Evolutionary conservation across 2,329 filamentous ascomycete species (phyloP).

Genomic region (Fusarium begoniae): DNA sequence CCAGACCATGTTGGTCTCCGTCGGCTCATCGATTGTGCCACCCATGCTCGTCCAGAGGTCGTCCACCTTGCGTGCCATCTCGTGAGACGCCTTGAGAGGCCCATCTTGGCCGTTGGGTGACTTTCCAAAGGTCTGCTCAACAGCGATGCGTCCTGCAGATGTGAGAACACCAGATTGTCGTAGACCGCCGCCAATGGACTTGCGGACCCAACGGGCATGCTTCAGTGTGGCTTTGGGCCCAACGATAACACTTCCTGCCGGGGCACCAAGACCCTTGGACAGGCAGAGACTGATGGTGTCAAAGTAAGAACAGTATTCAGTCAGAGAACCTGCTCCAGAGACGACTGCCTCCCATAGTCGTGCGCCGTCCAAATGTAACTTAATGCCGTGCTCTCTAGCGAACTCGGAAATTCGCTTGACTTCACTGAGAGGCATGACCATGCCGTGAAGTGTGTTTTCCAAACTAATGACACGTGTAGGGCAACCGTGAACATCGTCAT

Average conservation of each 20-base stretch:
- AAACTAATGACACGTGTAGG: constrained; percentile 84
- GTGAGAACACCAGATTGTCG: constrained; percentile 78
- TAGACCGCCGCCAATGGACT: constrained; percentile 79
- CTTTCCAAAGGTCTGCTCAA: constrained; percentile 59
- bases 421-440: constrained; percentile 80
- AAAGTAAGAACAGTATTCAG: constrained; percentile 73
- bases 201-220: constrained; percentile 61
- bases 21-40: constrained; percentile 72
- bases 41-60: constrained; percentile 75
- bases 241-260: constrained; percentile 79
- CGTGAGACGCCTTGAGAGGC: constrained; percentile 67
- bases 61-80: constrained; percentile 71
- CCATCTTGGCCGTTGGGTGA: constrained; percentile 58
- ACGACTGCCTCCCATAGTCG: constrained; percentile 84
- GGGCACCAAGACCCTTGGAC: constrained; percentile 83
- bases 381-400: constrained; percentile 70
- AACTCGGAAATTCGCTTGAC: constrained; percentile 74
- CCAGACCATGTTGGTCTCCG: constrained; percentile 95
- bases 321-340: constrained; percentile 71
- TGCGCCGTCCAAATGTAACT: constrained; percentile 82
- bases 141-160: constrained; percentile 74
- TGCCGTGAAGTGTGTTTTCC: constrained; percentile 86
- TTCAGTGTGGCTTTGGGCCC: constrained; percentile 52
- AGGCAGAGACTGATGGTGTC: constrained; percentile 83
- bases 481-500: constrained; percentile 78